Percentiles rank a stretch among this genome's conserved stretches.
Conservation (phyloP, 169 alveolate genomes). For the Plasmodium malariae region DNA sequence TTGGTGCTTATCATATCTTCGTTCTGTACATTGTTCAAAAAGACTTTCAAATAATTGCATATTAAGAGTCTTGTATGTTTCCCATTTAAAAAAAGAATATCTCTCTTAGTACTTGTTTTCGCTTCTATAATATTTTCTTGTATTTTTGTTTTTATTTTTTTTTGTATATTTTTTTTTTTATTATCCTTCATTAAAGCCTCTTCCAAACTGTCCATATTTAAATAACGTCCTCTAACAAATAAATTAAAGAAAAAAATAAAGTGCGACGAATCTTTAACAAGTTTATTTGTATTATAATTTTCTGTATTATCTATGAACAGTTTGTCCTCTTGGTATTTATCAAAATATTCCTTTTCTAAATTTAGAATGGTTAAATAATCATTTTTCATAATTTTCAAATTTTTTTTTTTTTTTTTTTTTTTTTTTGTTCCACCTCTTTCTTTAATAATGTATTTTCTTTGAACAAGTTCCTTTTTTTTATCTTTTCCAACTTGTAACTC, state of each 20-base stretch:
- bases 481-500: constrained; percentile 3
- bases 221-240: constrained; percentile 21
- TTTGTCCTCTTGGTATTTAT: constrained; percentile 40
- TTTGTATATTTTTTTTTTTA: too few relatives aligned
- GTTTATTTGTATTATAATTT: constrained; percentile 1
- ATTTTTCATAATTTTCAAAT: neutral
- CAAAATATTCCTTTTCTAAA: constrained; percentile 25
- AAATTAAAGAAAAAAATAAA: constrained; percentile 18
- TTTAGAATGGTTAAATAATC: constrained; percentile 38
- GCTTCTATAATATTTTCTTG: neutral
- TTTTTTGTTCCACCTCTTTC: neutral
- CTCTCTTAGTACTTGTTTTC: neutral
- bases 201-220: neutral
- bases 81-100: constrained; percentile 30
- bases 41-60: constrained; percentile 17
- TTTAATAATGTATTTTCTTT: neutral
- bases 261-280: constrained; percentile 35
- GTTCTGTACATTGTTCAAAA: constrained; percentile 39
- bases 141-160: too few relatives aligned
- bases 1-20: constrained; percentile 1
- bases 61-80: constrained; percentile 23
- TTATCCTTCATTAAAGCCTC: neutral
- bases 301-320: constrained; percentile 10
- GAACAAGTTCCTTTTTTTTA: neutral
- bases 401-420: constrained; percentile 4